Evolutionary conservation across 2,329 filamentous ascomycete genomes (phyloP), one percentile per base, ranked within the genome.

Genomic region (Cladophialophora carrionii): DNA sequence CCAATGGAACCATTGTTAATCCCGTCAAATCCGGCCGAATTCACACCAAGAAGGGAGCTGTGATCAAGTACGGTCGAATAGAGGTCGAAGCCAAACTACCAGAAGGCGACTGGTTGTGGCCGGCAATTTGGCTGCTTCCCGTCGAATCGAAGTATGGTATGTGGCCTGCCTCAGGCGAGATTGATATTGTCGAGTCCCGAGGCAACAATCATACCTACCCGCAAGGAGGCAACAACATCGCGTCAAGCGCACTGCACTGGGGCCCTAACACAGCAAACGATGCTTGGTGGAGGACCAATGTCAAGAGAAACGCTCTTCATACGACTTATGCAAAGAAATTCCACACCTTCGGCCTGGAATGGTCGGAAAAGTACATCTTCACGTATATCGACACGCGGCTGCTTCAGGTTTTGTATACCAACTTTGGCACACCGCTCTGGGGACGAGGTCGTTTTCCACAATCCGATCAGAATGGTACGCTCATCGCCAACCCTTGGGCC

Each of bases 51-150:
- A 85, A 85, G 51, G 85, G 88, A 17, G 87, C 86, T 6, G 83
- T 79, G 14, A 90, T 96, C 81, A 91, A 87, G 77, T 96, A 91
- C 74, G 91, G 91, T 56, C 89, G 90, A 48, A 84, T 96, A 58
- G 90, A 96, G 75, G 90, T 96, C 5, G 87, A 84, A 2, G 91
- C 91, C 34, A 89, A 88, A 77, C 79, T 95, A 26, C 90, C 91
- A 5, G 76, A 81, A 57, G 91, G 91, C 61, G 91, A 95, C 78
- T 96, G 91, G 91, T 83, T 96, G 8, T 95, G 91, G 91, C 91
- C 91, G 1, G 90, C 90, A 24, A 94, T 96, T 73, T 93, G 90
- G 90, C 90, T 96, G 89, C 82, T 96, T 81, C 91, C 91, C 1
- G 86, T 86, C 55, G 81, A 88, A 48, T 82, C 87, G 62, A 87